Evolutionary conservation across 2,329 filamentous ascomycete species (phyloP).

Genomic region (Trichothecium roseum): DNA sequence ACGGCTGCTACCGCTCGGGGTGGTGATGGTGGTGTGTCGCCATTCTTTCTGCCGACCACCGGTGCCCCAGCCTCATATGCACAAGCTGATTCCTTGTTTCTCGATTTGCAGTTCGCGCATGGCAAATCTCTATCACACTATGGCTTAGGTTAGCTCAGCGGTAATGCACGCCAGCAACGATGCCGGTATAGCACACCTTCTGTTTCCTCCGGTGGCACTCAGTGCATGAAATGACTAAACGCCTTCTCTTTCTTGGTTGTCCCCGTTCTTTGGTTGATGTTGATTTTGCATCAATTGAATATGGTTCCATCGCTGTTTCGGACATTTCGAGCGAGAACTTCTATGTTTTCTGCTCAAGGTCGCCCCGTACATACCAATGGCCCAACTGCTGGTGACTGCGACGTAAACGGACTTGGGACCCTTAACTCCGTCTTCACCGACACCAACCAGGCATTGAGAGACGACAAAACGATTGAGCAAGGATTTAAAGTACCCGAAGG

Average conservation of each 20-base stretch:
- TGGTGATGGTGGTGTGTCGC: not conserved
- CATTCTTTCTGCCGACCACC: not conserved
- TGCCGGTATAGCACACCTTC: conserved; percentile 33
- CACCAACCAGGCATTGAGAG: too few relatives aligned
- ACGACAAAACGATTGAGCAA: too few relatives aligned
- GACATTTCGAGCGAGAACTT: too few relatives aligned
- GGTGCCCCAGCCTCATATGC: conserved; percentile 42
- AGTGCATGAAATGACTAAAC: conserved; percentile 51
- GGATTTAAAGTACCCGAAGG: too few relatives aligned
- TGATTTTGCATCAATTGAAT: too few relatives aligned
- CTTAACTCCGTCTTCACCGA: too few relatives aligned
- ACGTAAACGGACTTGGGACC: too few relatives aligned
- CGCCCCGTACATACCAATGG: too few relatives aligned
- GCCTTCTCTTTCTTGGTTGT: conserved; percentile 41
- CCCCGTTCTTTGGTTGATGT: not conserved
- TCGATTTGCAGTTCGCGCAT: conserved; percentile 47
- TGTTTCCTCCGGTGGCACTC: conserved; percentile 56
- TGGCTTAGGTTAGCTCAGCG: conserved; percentile 37
- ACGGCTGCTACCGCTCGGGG: not conserved
- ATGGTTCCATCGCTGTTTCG: too few relatives aligned
- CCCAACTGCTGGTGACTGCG: too few relatives aligned
- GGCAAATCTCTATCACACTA: conserved; percentile 50
- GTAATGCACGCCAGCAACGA: conserved; percentile 48
- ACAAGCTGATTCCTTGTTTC: conserved; percentile 45
- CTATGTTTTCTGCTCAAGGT: too few relatives aligned